Evolutionary conservation across 208 protist species (phyloP).

Genomic region (Trypanosoma melophagium): DNA sequence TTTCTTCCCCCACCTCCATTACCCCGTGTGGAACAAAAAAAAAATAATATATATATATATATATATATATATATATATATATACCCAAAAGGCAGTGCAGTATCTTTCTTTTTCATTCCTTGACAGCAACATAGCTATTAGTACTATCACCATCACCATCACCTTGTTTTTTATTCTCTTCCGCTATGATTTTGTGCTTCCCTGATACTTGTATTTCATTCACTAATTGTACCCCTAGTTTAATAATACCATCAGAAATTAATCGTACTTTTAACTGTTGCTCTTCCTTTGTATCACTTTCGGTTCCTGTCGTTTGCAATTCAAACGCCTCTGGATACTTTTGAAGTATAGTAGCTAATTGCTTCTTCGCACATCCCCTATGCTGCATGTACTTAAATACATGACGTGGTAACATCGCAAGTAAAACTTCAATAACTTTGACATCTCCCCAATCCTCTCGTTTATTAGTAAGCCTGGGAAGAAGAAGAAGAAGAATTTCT

Average conservation of each 20-base stretch:
- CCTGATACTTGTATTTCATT: slow-evolving; percentile 13
- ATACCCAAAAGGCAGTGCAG: too few species aligned
- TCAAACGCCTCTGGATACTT: slow-evolving; percentile 31
- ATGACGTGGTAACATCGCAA: slow-evolving; percentile 22
- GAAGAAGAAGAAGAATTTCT: slow-evolving; percentile 24
- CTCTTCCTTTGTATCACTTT: neutral
- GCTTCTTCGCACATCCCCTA: neutral
- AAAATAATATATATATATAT: too few species aligned
- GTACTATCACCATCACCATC: neutral
- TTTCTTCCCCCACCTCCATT: neutral
- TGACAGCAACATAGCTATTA: too few species aligned
- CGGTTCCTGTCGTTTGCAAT: neutral
- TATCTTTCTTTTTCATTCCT: too few species aligned
- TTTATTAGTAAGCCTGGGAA: slow-evolving; percentile 18
- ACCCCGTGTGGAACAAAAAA: too few species aligned
- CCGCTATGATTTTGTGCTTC: neutral
- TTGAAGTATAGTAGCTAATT: slow-evolving; percentile 8
- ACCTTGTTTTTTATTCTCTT: neutral
- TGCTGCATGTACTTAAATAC: slow-evolving; percentile 22
- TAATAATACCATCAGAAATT: slow-evolving; percentile 15
- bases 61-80: too few species aligned
- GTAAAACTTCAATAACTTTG: slow-evolving; percentile 9
- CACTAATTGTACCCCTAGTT: slow-evolving; percentile 13
- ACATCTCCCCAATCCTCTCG: slow-evolving; percentile 20
- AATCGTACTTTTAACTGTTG: slow-evolving; percentile 4